Evolutionary conservation across 495 filamentous ascomycete genomes (phyloP), one percentile per base, ranked within the genome.

Genomic region (Penicillium pancosmium): DNA sequence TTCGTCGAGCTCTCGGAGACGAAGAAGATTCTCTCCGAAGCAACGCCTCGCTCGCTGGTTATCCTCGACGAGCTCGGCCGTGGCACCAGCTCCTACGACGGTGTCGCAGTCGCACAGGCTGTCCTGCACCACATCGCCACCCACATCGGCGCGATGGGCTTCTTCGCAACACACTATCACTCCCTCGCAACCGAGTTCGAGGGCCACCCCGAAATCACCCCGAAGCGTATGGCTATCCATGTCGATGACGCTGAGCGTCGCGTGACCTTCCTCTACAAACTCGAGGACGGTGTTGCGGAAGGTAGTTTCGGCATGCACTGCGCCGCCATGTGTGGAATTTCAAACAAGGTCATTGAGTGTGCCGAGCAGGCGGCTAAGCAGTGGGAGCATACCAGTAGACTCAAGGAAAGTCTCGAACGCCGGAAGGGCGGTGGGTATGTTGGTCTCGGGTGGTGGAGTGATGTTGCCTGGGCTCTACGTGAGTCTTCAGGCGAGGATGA

Each of bases 261-360:
- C 13, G 85, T 99, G 31, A 97, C 94, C 0, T 99, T 98, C 75
- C 73, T 99, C 55, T 99, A 99, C 72, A 94, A 93, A 67, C 82
- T 99, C 0, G 95, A 98, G 74, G 83, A 89, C 19, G 95, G 95
- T 8, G 93, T 99, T 40, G 95, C 95, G 3, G 95, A 98, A 75
- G 95, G 95, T 2, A 94, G 90, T 65, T 98, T 97, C 74, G 95
- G 95, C 63, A 99, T 99, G 95, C 95, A 98, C 72, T 99, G 95
- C 70, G 95, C 95, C 2, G 85, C 90, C 36, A 99, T 98, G 94
- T 99, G 95, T 60, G 95, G 95, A 1, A 97, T 99, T 47, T 81
- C 92, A 0, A 78, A 74, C 43, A 87, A 86, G 65, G 88, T 99
- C 33, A 89, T 99, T 46, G 87, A 92, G 68, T 73, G 87, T 15